These are phyloP conservation scores for Knufia fluminis DNA, from an alignment of 2,329 filamentous ascomycete genomes.

Conservation along the genomic window DNA sequence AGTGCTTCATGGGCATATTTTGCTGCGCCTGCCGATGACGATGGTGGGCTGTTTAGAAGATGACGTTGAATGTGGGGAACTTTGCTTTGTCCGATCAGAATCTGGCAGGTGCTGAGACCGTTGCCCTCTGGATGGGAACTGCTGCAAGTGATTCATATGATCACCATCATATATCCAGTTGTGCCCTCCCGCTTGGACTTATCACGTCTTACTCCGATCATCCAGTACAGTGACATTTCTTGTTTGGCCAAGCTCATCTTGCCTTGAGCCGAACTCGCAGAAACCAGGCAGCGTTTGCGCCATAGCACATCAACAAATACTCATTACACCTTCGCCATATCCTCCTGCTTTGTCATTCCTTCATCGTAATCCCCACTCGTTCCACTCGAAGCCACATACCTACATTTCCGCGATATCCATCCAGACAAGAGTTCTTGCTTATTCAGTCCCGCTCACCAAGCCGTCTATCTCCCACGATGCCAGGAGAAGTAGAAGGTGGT, in stretches of 20 bases:
- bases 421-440: not conserved
- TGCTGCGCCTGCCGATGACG: not conserved
- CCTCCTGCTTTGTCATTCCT: not conserved
- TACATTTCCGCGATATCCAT: not conserved
- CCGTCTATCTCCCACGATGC: constrained; percentile 15
- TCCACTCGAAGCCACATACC: not conserved
- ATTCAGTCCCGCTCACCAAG: not conserved
- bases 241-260: not conserved
- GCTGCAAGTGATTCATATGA: too few species aligned
- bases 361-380: not conserved
- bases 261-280: not conserved
- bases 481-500: constrained; percentile 32
- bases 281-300: not conserved
- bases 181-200: too few species aligned
- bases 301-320: not conserved
- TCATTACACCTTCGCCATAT: not conserved
- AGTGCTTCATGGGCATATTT: too few species aligned
- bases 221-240: too few species aligned
- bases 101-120: too few species aligned
- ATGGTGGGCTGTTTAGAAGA: not conserved
- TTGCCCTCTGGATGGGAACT: too few species aligned
- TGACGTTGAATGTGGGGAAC: not conserved
- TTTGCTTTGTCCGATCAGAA: too few species aligned
- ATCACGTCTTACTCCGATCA: too few species aligned
- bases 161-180: too few species aligned